Evolutionary conservation across 2,329 filamentous ascomycete species (phyloP).

Genomic region (Colletotrichum spaethianum): DNA sequence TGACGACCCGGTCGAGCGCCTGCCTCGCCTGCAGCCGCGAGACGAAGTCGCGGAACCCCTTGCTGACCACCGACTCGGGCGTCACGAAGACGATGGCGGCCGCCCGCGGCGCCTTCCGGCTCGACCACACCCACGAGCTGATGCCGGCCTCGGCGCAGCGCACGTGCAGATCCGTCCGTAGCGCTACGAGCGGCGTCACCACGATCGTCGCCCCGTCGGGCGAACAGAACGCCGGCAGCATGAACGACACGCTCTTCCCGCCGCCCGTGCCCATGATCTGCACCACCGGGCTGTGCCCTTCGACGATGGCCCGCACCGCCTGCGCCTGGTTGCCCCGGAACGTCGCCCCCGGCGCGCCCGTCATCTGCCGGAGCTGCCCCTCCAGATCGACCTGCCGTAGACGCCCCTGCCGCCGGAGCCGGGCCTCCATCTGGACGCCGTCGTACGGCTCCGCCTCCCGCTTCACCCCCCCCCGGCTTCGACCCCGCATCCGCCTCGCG

Average conservation of each 20-base stretch:
- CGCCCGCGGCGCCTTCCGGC: too few relatives aligned
- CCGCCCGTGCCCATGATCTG: conserved; percentile 35
- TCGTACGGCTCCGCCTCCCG: too few relatives aligned
- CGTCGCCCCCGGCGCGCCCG: neutral
- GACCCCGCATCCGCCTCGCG: neutral
- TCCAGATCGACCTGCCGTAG: neutral
- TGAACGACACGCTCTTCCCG: conserved; percentile 43
- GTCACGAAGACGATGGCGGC: neutral
- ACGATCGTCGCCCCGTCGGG: conserved; percentile 28
- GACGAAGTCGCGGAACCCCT: neutral
- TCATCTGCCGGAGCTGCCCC: conserved; percentile 31
- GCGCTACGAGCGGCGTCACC: conserved; percentile 33
- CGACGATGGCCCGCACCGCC: conserved; percentile 34
- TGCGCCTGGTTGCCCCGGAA: conserved; percentile 32
- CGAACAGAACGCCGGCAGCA: conserved; percentile 38
- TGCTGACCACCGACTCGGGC: neutral
- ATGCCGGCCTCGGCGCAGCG: neutral
- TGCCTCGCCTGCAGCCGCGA: too few relatives aligned
- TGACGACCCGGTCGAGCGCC: neutral
- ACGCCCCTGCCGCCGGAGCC: too few relatives aligned
- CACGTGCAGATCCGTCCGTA: conserved; percentile 27
- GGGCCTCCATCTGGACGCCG: too few relatives aligned
- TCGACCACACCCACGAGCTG: too few relatives aligned
- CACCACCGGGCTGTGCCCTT: conserved; percentile 30
- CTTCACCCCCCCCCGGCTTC: too few relatives aligned